These are phyloP conservation scores for Starmerella vitae DNA, from an alignment of 805 yeast genomes.

Conservation along the genomic window DNA sequence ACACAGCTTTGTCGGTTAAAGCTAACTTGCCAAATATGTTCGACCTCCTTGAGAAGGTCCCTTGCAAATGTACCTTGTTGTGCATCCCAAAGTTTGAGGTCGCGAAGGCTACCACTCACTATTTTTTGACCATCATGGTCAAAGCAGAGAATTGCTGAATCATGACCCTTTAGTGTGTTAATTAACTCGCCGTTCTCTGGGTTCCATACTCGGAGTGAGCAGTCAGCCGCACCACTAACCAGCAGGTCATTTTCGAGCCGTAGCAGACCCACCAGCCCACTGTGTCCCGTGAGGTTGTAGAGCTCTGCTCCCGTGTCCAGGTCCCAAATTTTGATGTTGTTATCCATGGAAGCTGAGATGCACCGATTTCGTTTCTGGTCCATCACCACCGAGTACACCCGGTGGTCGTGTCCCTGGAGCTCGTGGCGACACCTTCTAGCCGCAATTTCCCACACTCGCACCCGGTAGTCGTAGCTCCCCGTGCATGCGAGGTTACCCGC, in stretches of 20 bases:
- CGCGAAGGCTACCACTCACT: constrained; percentile 79
- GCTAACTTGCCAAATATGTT: constrained; percentile 89
- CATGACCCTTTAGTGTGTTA: constrained; percentile 62
- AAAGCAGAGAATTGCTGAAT: constrained; percentile 82
- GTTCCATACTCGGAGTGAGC: constrained; percentile 85
- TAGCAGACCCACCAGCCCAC: constrained; percentile 75
- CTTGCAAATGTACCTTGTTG: constrained; percentile 59
- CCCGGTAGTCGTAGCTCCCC: constrained; percentile 82
- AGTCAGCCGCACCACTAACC: constrained; percentile 93
- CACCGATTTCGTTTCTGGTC: constrained; percentile 67
- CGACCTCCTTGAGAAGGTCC: constrained; percentile 60
- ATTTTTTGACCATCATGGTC: constrained; percentile 74
- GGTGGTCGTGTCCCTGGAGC: constrained; percentile 70
- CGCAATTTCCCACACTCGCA: constrained; percentile 82
- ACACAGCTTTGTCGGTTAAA: constrained; percentile 75
- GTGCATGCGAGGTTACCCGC: constrained; percentile 70
- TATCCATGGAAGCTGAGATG: constrained; percentile 83
- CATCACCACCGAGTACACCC: constrained; percentile 77
- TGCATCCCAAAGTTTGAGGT: constrained; percentile 69
- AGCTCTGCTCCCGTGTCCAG: constrained; percentile 58
- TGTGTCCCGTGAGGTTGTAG: constrained; percentile 70
- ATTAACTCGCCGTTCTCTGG: constrained; percentile 56
- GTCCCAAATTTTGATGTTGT: constrained; percentile 83
- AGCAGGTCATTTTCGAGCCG: constrained; percentile 62
- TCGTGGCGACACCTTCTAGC: constrained; percentile 61